phyloP scores from a whole-genome alignment of 495 filamentous ascomycete genomes.

The Hypoxylon fragiforme region DNA sequence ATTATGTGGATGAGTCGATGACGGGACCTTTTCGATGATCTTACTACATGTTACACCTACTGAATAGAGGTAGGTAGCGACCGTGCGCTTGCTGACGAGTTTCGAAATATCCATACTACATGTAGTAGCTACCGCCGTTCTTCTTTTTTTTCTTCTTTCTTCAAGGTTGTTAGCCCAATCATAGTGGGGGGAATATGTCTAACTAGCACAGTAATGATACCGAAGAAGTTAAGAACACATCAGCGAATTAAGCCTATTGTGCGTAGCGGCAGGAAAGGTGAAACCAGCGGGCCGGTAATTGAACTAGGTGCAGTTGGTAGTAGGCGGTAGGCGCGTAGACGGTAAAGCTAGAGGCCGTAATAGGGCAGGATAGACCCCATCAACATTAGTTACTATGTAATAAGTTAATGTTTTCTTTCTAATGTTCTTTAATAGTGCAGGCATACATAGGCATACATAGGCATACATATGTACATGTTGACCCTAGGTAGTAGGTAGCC shows the following conservation, averaged over 20 bases:
- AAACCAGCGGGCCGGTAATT: conserved; percentile 15
- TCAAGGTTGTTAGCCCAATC: conserved; percentile 13
- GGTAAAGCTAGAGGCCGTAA: too few species aligned
- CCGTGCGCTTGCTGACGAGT: conserved; percentile 31
- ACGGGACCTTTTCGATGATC: conserved; percentile 23
- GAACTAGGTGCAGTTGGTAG: too few species aligned
- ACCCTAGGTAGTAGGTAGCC: too few species aligned
- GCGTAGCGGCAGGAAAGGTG: conserved; percentile 12
- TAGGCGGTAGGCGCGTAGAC: too few species aligned
- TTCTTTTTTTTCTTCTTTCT: background rate
- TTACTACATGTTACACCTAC: too few species aligned
- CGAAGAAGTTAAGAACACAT: background rate
- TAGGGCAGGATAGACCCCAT: too few species aligned
- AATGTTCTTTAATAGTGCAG: too few species aligned
- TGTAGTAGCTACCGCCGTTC: conserved; percentile 31
- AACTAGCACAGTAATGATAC: conserved; percentile 17
- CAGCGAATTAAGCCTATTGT: background rate
- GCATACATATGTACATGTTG: too few species aligned
- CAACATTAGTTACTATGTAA: too few species aligned
- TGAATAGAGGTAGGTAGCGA: background rate
- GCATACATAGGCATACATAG: too few species aligned
- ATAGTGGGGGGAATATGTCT: conserved; percentile 1
- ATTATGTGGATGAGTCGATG: conserved; percentile 17
- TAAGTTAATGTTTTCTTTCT: too few species aligned
- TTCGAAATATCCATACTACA: conserved; percentile 28